Percentiles rank a stretch among this genome's conserved stretches.
These are phyloP conservation scores for Knufia fluminis DNA, from an alignment of 2,329 filamentous ascomycete genomes.

Conservation along the genomic window DNA sequence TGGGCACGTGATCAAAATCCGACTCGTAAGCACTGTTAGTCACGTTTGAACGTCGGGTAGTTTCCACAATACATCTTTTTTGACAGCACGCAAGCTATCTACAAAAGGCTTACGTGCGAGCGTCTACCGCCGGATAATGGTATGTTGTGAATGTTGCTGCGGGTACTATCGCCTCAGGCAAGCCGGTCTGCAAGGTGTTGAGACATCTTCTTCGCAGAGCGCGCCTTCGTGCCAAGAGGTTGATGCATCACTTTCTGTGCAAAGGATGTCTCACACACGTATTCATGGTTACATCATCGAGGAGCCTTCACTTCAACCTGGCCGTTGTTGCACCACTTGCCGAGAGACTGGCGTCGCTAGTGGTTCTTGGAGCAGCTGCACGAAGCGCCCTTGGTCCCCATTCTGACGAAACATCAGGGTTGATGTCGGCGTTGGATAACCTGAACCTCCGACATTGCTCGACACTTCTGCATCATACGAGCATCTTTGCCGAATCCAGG, in stretches of 20 bases:
- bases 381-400: neutral
- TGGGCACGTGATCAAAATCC: too few species aligned
- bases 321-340: neutral
- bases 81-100: too few species aligned
- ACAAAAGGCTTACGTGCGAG: too few species aligned
- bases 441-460: conserved; percentile 7
- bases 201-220: neutral
- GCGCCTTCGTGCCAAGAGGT: neutral
- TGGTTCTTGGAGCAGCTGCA: neutral
- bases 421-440: neutral
- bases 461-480: neutral
- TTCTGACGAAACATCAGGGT: neutral
- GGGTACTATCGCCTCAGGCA: neutral
- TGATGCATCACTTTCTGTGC: neutral
- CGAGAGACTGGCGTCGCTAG: conserved; percentile 1
- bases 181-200: too few species aligned
- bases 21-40: too few species aligned
- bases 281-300: conserved; percentile 4
- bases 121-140: too few species aligned
- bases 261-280: conserved; percentile 2
- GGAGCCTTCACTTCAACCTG: neutral
- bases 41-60: too few species aligned
- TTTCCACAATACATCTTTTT: too few species aligned
- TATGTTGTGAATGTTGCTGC: neutral
- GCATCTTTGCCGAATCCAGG: neutral